phyloP scores from a whole-genome alignment of 2,329 filamentous ascomycete genomes.

The Gnomoniopsis sp. region DNA sequence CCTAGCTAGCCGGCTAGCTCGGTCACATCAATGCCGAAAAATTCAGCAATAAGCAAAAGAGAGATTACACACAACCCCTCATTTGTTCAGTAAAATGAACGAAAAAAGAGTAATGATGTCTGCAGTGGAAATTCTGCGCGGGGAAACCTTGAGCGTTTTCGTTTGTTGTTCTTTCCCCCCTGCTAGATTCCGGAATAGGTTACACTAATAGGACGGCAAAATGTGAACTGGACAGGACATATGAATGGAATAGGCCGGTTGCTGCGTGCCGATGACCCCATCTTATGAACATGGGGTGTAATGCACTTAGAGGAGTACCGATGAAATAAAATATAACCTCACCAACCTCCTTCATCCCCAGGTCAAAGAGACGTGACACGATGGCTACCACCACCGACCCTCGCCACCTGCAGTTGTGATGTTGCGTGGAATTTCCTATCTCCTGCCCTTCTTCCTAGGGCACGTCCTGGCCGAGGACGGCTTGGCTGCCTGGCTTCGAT shows the following conservation, averaged over 20 bases:
- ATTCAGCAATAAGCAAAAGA: too few relatives aligned
- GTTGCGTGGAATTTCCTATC: constrained; percentile 28
- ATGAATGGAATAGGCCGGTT: too few relatives aligned
- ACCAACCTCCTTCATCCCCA: neutral
- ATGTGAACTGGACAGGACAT: neutral
- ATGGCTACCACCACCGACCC: neutral
- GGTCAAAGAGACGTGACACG: neutral
- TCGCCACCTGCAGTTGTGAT: neutral
- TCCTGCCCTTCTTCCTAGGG: constrained; percentile 27
- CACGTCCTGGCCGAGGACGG: constrained; percentile 54
- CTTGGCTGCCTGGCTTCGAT: constrained; percentile 61
- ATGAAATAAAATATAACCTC: neutral
- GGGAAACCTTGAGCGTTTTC: too few relatives aligned
- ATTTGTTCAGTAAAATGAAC: too few relatives aligned
- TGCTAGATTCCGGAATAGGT: too few relatives aligned
- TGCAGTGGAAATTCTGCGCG: too few relatives aligned
- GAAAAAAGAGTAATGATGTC: too few relatives aligned
- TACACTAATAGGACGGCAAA: neutral
- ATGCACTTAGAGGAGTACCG: neutral
- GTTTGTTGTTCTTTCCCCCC: too few relatives aligned
- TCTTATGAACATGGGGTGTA: neutral
- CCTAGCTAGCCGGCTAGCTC: too few relatives aligned
- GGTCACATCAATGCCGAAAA: too few relatives aligned
- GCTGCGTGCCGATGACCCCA: neutral
- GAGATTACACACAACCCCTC: too few relatives aligned